Evolutionary conservation across 768 basidiomycete species (phyloP).

Genomic region (Porpolomopsis calyptriformis): DNA sequence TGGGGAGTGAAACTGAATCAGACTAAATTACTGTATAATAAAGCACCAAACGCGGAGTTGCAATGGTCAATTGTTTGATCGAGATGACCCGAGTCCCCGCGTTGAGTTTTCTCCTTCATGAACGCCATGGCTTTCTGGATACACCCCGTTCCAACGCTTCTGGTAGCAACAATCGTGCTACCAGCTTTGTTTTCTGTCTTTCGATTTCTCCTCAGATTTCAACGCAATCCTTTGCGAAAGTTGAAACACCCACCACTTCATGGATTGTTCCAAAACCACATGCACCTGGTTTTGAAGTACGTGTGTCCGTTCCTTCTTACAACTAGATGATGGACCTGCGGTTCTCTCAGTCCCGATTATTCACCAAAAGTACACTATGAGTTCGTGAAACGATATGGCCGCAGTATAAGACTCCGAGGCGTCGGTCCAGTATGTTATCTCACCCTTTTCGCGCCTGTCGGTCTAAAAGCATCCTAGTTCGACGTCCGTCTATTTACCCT

Average conservation of each 20-base stretch:
- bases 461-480: constrained; percentile 36
- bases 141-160: background rate
- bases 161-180: constrained; percentile 5
- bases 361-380: constrained; percentile 46
- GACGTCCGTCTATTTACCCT: constrained; percentile 71
- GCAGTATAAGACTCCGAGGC: constrained; percentile 60
- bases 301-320: constrained; percentile 11
- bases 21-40: background rate
- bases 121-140: background rate
- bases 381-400: constrained; percentile 51
- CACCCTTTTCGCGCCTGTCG: background rate
- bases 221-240: constrained; percentile 36
- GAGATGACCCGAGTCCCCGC: no score
- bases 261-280: constrained; percentile 42
- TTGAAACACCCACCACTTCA: constrained; percentile 52
- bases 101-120: background rate
- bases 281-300: constrained; percentile 49
- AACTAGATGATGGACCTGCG: constrained; percentile 1
- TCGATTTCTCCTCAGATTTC: constrained; percentile 22
- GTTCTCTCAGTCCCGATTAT: constrained; percentile 32
- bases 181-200: constrained; percentile 20
- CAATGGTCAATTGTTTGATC: no score
- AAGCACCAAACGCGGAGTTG: background rate
- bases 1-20: background rate
- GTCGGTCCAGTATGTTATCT: constrained; percentile 51